Base-by-base conservation (phyloP, 75 land plant species). In the Pinus albicaulis region DNA sequence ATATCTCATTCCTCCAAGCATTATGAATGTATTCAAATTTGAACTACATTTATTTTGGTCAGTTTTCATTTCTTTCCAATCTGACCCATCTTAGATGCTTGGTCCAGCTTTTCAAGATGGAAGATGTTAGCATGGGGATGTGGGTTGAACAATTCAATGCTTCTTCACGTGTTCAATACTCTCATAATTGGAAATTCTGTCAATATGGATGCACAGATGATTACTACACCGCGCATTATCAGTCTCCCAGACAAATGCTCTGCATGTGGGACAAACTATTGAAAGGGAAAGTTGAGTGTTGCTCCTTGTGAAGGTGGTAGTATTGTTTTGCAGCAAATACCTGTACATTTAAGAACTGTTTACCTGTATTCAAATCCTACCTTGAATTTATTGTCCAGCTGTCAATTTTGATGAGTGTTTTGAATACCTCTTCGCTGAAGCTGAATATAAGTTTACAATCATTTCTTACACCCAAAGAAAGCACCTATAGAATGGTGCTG, bases 111-210 rank as follows among this genome's bases (percentile, higher is more conserved):
- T 88, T 88, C 80, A 88, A 88, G 86, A 88, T 88, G 90, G 90
- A 88, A 73, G 90, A 88, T 80, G 90, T 88, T 24, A 88, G 90
- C 76, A 86, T 88, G 89, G 90, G 90, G 25, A 72, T 88, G 85
- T 88, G 90, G 90, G 90, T 88, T 28, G 85, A 79, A 31, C 76
- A 83, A 56, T 86, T 76, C 59, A 86, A 82, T 58, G 57, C 69
- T n/a, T 57, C 78, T 3, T 48, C 44, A 38, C 69, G 57, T 24
- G 88, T 88, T 52, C 85, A 86, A 6, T 88, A 88, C 76, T 81
- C 79, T 4, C 89, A 86, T 76, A 82, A 72, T 60, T 80, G 78
- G 80, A 82, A 86, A 55, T 88, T 88, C 70, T 86, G 89, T 53
- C 90, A 88, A 66, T 82, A 78, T 71, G 90, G 90, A 16, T 89